Evolutionary conservation across 495 filamentous ascomycete species (phyloP).

Genomic region (Aeminium ludgeri): DNA sequence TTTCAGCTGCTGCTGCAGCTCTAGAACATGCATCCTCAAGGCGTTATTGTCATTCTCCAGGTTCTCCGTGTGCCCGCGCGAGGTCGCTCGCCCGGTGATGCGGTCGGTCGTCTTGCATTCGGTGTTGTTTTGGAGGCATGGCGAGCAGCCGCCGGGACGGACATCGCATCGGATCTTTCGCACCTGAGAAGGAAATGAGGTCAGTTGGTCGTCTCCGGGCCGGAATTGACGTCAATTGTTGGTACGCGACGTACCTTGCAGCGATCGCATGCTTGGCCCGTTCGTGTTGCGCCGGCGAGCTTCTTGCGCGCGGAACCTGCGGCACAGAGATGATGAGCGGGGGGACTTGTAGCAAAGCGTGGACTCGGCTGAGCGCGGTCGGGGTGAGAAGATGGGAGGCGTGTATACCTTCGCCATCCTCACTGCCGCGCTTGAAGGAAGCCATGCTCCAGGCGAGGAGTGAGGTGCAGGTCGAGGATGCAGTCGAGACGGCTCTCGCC

Average conservation of each 20-base stretch:
- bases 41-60: constrained; percentile 37
- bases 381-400: too few relatives aligned
- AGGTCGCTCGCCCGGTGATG: constrained; percentile 64
- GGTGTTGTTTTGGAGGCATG: constrained; percentile 52
- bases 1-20: constrained; percentile 23
- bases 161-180: constrained; percentile 76
- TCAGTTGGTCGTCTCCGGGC: not conserved
- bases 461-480: too few relatives aligned
- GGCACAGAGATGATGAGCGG: not conserved
- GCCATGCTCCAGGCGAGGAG: too few relatives aligned
- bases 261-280: constrained; percentile 77
- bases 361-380: not conserved
- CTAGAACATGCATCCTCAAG: constrained; percentile 19
- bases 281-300: constrained; percentile 36
- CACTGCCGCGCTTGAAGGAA: too few relatives aligned
- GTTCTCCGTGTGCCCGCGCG: constrained; percentile 45
- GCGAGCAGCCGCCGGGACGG: constrained; percentile 51
- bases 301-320: not conserved
- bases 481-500: too few relatives aligned
- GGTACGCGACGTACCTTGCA: constrained; percentile 50
- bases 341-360: not conserved
- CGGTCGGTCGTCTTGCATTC: constrained; percentile 71
- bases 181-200: constrained; percentile 33
- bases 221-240: constrained; percentile 1
- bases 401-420: too few relatives aligned